phyloP scores from a whole-genome alignment of 179 eudicot genomes.

The Gypsophila paniculata region DNA sequence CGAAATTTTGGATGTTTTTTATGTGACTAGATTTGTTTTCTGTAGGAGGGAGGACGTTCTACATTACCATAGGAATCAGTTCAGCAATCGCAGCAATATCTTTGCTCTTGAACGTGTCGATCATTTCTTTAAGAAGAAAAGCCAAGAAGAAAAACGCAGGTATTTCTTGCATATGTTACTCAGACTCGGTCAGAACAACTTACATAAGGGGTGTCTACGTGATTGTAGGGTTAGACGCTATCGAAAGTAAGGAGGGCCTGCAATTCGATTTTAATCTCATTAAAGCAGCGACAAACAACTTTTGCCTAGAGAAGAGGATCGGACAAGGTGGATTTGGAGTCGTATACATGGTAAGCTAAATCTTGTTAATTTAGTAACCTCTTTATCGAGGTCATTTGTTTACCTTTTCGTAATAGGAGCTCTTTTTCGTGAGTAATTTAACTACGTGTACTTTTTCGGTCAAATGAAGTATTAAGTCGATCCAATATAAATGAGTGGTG shows the following conservation, averaged over 20 bases:
- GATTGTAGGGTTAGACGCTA: constrained; percentile 29
- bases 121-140: constrained; percentile 15
- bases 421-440: too few species aligned
- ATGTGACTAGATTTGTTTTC: too few species aligned
- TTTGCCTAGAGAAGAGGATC: constrained; percentile 36
- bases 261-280: constrained; percentile 32
- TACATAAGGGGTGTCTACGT: not conserved
- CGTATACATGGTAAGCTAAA: constrained; percentile 41
- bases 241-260: constrained; percentile 31
- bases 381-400: too few species aligned
- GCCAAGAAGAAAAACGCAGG: not conserved
- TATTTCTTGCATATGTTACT: constrained; percentile 6
- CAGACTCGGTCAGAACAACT: not conserved
- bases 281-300: constrained; percentile 41
- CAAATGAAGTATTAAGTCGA: too few species aligned
- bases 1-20: too few species aligned
- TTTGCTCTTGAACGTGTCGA: constrained; percentile 16
- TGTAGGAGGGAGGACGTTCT: too few species aligned
- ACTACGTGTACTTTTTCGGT: too few species aligned
- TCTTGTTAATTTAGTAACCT: too few species aligned
- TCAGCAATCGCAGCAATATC: constrained; percentile 27
- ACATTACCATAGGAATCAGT: constrained; percentile 16
- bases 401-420: too few species aligned
- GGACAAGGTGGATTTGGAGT: constrained; percentile 60
- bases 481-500: too few species aligned